A percentile compares a stretch with the other conserved stretches of the same genome.
Conservation (phyloP, 1,284 basidiomycete species). For the Ustilago nuda region DNA sequence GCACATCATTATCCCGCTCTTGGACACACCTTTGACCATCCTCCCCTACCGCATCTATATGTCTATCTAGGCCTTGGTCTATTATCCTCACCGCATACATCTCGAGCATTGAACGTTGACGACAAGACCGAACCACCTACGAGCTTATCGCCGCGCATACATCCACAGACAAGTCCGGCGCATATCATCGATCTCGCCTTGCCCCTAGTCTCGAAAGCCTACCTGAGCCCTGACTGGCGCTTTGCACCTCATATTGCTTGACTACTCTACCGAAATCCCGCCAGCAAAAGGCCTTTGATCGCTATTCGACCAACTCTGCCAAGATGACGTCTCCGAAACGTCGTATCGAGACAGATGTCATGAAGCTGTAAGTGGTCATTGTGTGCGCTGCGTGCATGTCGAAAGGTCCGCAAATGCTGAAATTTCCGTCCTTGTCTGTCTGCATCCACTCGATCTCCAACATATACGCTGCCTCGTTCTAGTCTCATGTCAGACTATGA, state of each 20-base stretch:
- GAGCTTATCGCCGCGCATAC: slow-evolving; percentile 5
- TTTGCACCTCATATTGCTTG: background rate
- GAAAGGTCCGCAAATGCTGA: background rate
- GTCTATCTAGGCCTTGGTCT: background rate
- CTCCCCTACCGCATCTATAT: background rate
- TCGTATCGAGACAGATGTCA: slow-evolving; percentile 97
- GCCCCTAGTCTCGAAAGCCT: background rate
- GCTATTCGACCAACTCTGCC: background rate
- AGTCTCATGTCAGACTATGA: slow-evolving; percentile 73
- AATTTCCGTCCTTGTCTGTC: background rate
- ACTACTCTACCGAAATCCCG: background rate
- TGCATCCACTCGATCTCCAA: background rate
- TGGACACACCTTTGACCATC: background rate
- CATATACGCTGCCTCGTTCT: background rate
- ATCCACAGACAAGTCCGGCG: background rate
- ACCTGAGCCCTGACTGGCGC: background rate
- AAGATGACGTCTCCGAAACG: slow-evolving; percentile 79
- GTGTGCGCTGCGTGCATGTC: too few species aligned
- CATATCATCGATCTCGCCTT: background rate
- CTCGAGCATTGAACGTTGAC: background rate
- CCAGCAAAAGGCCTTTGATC: background rate
- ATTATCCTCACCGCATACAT: background rate
- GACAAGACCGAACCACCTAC: background rate
- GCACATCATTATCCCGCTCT: background rate
- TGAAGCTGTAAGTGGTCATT: slow-evolving; percentile 85